A percentile compares a stretch with the other conserved stretches of the same genome.
phyloP scores from a whole-genome alignment of 306 rosid species.

The Purshia tridentata region DNA sequence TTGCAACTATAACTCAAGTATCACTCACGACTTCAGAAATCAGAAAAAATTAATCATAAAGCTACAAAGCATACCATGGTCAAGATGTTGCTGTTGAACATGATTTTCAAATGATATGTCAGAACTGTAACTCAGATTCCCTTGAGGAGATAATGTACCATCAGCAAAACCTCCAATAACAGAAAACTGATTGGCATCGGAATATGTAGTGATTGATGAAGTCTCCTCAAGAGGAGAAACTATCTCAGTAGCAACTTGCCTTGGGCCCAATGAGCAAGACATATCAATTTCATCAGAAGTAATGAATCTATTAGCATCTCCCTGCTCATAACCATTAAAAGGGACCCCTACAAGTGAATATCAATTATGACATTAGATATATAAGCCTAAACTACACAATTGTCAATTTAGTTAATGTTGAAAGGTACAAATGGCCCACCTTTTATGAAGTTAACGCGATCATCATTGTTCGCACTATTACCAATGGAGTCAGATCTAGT shows the following conservation, averaged over 20 bases:
- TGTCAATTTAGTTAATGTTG: background rate
- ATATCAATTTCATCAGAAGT: constrained; percentile 2
- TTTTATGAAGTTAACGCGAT: background rate
- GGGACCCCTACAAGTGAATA: constrained; percentile 6
- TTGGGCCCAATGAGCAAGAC: background rate
- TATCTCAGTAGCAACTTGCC: constrained; percentile 6
- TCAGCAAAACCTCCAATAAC: constrained; percentile 18
- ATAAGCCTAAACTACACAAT: constrained; percentile 1
- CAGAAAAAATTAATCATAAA: constrained; percentile 1
- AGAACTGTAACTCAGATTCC: constrained; percentile 21
- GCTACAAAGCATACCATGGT: constrained; percentile 24
- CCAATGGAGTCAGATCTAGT: background rate
- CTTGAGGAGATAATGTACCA: background rate
- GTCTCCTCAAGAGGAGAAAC: constrained; percentile 22
- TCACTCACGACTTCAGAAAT: constrained; percentile 2
- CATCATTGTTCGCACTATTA: constrained; percentile 6
- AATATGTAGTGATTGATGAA: constrained; percentile 24
- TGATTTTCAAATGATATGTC: constrained; percentile 9
- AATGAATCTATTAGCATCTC: constrained; percentile 8
- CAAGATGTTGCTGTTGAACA: constrained; percentile 28
- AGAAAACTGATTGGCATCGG: constrained; percentile 23
- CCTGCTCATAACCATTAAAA: constrained; percentile 13
- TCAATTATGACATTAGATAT: background rate
- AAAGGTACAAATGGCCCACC: constrained; percentile 10
- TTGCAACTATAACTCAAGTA: background rate